Conservation (phyloP, 257 asterid species). For the Solanum lycopersicoides region DNA sequence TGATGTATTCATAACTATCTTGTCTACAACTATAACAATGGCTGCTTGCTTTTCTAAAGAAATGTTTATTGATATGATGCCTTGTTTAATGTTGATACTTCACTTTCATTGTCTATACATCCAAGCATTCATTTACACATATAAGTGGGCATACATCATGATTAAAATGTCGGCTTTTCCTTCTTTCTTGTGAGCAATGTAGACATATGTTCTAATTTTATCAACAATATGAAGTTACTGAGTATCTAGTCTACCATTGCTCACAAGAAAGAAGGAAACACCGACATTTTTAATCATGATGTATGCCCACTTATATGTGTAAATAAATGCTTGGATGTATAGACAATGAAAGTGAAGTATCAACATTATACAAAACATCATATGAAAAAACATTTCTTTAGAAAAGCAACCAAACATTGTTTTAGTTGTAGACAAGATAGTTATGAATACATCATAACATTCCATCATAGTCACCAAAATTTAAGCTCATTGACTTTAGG, state of each 20-base stretch:
- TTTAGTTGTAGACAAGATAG: neutral
- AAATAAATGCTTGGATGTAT: neutral
- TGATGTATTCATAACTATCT: too few relatives aligned
- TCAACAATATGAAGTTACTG: neutral
- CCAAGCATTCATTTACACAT: neutral
- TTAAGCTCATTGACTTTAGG: constrained; percentile 25
- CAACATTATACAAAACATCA: neutral
- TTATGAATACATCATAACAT: constrained; percentile 18
- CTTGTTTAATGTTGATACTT: too few relatives aligned
- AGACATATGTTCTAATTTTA: neutral
- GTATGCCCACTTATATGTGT: neutral
- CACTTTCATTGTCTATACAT: too few relatives aligned
- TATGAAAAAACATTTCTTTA: neutral
- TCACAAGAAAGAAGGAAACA: neutral
- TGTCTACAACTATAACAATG: too few relatives aligned
- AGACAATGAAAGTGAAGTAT: neutral
- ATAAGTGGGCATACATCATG: neutral
- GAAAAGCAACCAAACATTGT: neutral
- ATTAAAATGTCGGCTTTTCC: neutral
- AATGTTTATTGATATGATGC: too few relatives aligned
- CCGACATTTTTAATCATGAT: neutral
- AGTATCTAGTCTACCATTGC: neutral
- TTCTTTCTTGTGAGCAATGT: neutral
- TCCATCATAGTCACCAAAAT: constrained; percentile 28
- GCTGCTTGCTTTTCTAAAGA: too few relatives aligned